Evolutionary conservation across 192 early-diverging fungal species (phyloP), one percentile per base, ranked within the genome.

Genomic region (Umbelopsis sp.): DNA sequence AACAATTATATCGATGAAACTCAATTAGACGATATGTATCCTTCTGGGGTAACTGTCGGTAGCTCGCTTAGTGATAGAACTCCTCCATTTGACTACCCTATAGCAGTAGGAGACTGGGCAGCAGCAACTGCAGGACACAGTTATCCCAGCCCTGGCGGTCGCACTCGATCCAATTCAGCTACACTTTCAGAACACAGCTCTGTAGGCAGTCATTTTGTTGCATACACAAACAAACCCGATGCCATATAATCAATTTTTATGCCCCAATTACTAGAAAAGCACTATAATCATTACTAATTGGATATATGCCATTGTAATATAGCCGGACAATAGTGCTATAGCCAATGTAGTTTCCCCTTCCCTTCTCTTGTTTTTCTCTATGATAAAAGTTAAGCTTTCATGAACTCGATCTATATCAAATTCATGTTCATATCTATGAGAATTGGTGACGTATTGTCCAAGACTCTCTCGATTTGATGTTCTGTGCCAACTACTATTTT

Each of bases 371-470:
- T 7, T n/a, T 69, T 9, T 0, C 46, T 16, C 27, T 30, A 11
- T 47, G 16, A 61, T 35, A 61, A 61, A 61, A 27, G 18, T 30
- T 18, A 46, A 3, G 35, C 66, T 35, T 27, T 16, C 41, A 46
- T 20, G 48, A n/a, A 35, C 6, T 23, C n/a, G n/a, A 51, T 4
- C 4, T 46, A 68, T 51, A 16, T 51, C n/a, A 25, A 61, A 33
- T 61, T 61, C 27, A 25, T 16, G n/a, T 74, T 61, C 27, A 25
- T 16, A 61, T 74, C 73, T 49, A 74, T 50, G 15, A 37, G 21
- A 48, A 74, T 33, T 23, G 35, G 41, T 13, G 23, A 67, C 10
- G 67, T 53, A 47, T 49, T 76, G 25, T 66, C 66, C 27, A 71
- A 13, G 10, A 67, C 16, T 23, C 70, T 23, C 1, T 25, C 66